These are phyloP conservation scores for Fusarium nurragi DNA, from an alignment of 2,329 filamentous ascomycete species.

Conservation along the genomic window DNA sequence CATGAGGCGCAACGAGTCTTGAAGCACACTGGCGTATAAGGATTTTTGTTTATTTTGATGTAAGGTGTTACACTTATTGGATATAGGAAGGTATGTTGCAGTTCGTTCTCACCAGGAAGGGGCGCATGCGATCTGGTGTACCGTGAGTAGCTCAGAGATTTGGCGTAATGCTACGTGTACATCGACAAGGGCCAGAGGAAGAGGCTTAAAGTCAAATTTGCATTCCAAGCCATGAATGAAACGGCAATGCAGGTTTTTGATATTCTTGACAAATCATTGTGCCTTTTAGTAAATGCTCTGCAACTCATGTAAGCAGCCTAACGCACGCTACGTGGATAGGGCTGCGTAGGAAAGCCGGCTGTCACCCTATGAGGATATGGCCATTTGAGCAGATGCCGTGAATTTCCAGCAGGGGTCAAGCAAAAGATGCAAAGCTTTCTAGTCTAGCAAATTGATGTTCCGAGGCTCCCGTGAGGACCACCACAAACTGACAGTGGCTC, in stretches of 20 bases:
- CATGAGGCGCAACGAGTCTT: not conserved
- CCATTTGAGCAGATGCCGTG: conserved; percentile 9
- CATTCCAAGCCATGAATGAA: not conserved
- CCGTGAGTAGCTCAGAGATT: not conserved
- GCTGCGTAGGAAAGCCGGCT: conserved; percentile 17
- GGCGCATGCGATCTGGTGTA: not conserved
- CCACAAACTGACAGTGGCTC: not conserved
- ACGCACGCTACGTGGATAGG: conserved; percentile 4
- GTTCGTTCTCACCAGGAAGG: not conserved
- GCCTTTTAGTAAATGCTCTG: not conserved
- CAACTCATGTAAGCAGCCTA: not conserved
- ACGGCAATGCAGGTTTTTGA: not conserved
- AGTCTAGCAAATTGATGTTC: not conserved
- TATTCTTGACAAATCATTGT: not conserved
- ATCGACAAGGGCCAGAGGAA: not conserved
- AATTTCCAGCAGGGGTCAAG: not conserved
- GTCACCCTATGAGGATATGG: conserved; percentile 13
- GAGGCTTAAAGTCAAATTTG: not conserved
- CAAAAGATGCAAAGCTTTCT: conserved; percentile 1
- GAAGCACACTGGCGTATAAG: no score
- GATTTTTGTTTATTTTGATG: not conserved
- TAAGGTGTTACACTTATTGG: not conserved
- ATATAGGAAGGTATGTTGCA: not conserved
- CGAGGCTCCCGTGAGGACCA: conserved; percentile 13
- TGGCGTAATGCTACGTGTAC: no score